Base-by-base conservation (phyloP, 2,329 filamentous ascomycete genomes). In the Neurospora sp. region DNA sequence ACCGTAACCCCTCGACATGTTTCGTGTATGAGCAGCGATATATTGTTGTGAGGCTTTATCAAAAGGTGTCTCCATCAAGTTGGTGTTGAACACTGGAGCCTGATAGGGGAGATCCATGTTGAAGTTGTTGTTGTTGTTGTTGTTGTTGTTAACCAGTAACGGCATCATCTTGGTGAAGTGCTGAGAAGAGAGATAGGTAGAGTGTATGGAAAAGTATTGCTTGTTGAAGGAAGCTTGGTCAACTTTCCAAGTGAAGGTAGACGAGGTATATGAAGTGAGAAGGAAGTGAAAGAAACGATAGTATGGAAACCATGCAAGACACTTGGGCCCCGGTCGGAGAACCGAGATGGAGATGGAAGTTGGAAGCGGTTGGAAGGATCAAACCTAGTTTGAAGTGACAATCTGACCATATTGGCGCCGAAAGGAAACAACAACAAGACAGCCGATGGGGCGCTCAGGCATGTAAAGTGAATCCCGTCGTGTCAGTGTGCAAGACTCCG, bases 1-100 rank as follows among this genome's bases (percentile, higher is more conserved):
- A 73, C 81, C 84, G 8, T 84, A 84, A 33, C 81, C 79, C 72
- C 83, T 82, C 28, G 86, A 86, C 72, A 82, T 79, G 71, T 83
- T 82, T 66, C 85, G 82, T 46, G 81, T 78, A 37, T 82, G 78
- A 70, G 84, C 83, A 41, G 83, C 82, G 68, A 82, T 79, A 75
- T 85, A 82, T 71, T 88, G 52, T n/a, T 62, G 52, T 36, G 52
- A 62, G 28, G 52, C 52, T 62, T 62, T 62, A 36, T 62, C 52
- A 36, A 62, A 33, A 8, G 28, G 12, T 62, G 52, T 62, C 23
- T 62, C 28, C 52, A 62, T 33, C 52, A 68, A 19, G 41, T 36
- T n/a, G 23, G 40, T 37, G 66, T 17, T 39, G 36, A 41, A 67
- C 41, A 33, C 10, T 5, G 66, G 17, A 28, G 39, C 66, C 38